Evolutionary conservation across 2,329 filamentous ascomycete species (phyloP).

Genomic region (Calonectria pauciramosa): DNA sequence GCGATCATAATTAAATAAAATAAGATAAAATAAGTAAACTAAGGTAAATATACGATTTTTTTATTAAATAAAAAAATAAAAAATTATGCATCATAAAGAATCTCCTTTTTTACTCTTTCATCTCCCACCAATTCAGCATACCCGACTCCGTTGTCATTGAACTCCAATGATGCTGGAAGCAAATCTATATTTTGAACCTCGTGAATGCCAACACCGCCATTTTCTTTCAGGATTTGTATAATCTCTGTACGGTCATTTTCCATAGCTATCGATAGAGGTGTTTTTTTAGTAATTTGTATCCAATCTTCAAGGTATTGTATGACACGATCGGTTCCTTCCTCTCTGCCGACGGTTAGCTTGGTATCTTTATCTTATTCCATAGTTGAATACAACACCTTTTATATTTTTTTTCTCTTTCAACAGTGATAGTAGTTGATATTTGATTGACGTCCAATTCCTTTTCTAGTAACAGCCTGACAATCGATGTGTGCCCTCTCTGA

Average conservation of each 20-base stretch:
- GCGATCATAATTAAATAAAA: too few relatives aligned
- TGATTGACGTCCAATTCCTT: not conserved
- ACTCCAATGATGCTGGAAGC: not conserved
- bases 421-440: not conserved
- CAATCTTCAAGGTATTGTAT: not conserved
- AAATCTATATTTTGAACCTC: not conserved
- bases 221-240: not conserved
- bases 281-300: not conserved
- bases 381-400: not conserved
- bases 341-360: not conserved
- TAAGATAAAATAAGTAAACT: too few relatives aligned
- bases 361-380: too few relatives aligned
- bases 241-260: not conserved
- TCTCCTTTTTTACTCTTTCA: not conserved
- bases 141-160: not conserved
- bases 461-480: not conserved
- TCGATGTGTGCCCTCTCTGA: not conserved
- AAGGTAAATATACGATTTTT: too few relatives aligned
- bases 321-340: not conserved
- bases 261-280: not conserved
- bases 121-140: not conserved
- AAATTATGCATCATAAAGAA: not conserved
- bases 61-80: too few relatives aligned
- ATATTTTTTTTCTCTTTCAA: not conserved
- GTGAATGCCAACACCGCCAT: not conserved